Base-by-base conservation (phyloP, 78 protist species). In the Dictyostelium purpureum region DNA sequence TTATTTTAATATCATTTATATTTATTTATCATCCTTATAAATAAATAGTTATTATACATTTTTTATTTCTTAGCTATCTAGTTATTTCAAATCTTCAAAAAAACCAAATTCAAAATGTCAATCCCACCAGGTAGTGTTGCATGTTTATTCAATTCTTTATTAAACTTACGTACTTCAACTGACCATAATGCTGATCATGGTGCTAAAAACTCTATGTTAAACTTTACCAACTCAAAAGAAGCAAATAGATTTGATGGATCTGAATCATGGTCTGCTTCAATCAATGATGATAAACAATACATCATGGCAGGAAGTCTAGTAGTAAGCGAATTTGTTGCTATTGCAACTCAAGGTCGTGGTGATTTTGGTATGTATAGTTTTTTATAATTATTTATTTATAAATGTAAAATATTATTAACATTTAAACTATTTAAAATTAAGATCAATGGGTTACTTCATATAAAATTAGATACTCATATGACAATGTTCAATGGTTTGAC, bases 271-370 rank as follows among this genome's bases (percentile, higher is more conserved):
- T 28, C 26, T 11, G 19, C 88, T 31, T 38, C 70, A 43, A 37
- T 28, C 47, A 21, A 43, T 14, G 88, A 79, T 65, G 38, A 79
- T 6, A 79, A 79, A 35, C 88, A 79, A 79, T 79, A 18, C 42
- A 43, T 79, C 11, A 24, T 61, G 1, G 71, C 73, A 9, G 52
- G 77, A 21, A 28, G 59, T 38, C 40, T 19, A 16, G 42, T 24
- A 35, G 38, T 52, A 28, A 61, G 37, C 4, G 57, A 65, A 65
- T 33, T 79, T 35, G 28, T 37, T 7, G 71, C 69, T 1, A 65
- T 79, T 45, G 33, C 69, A 21, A 79, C 77, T 45, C 88, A 79
- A 65, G 88, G 88, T 49, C 21, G 88, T n/a, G 88, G 77, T 65
- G 88, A 79, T 65, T 0, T 1, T 28, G n/a, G n/a, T n/a, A n/a